Base-by-base conservation (phyloP, 176 grass and related monocot genomes). In the Carex kokanica region DNA sequence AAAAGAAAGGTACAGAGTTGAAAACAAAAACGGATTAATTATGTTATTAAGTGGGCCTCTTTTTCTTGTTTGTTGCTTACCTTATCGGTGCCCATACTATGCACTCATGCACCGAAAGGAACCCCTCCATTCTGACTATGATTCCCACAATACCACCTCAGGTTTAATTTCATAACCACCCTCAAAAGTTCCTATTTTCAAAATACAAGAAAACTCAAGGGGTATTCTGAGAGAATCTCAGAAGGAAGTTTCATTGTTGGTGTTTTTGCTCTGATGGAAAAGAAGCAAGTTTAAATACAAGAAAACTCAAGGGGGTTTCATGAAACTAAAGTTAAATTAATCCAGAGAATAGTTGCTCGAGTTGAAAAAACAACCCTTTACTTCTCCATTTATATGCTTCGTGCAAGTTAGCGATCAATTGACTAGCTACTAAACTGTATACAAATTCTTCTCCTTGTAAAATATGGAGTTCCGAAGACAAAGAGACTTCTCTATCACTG, bases 401-500 rank as follows among this genome's bases (percentile, higher is more conserved):
- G 11, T 53, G 45, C 71, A 74, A 25, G 72, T 54, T 75, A 75
- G 24, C 21, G 29, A 25, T 54, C 23, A 52, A 75, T 27, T 27
- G 21, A 52, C 23, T 15, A 7, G 21, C 43, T 24, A 52, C 47
- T 75, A 8, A 75, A 47, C 47, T 75, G 45, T 29, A 73, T 51
- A 12, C 47, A 24, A 29, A 29, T 29, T 27, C 9, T 27, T 75
- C 54, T 52, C 47, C 47, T 31, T 75, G 47, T 16, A 31, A 87
- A 87, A 71, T 84, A 96, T 96, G 91, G 91, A 86, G 88, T 45
- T 20, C 63, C 86, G 14, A 20, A 66, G 6, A 67, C 83, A 53
- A 36, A 24, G 75, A 51, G 13, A 31, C 16, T 67, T 74, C 66
- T 83, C 88, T 58, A 59, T 89, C 83, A 88, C 68, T 59, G 93